phyloP scores from a whole-genome alignment of 2,329 filamentous ascomycete genomes.

The Leptographium flavum region DNA sequence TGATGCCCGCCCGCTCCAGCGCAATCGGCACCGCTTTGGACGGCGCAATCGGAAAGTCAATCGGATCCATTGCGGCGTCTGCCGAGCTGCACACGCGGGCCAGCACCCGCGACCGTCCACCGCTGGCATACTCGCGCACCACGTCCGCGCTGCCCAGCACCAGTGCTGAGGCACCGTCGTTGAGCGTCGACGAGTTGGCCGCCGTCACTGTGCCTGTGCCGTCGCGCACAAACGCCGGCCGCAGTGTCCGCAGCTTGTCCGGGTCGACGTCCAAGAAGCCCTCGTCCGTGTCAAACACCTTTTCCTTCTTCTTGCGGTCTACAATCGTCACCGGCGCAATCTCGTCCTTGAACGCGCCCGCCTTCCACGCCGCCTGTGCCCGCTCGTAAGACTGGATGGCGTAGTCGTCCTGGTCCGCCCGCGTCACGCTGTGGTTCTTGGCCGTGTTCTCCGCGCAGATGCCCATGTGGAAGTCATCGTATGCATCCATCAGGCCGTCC shows the following conservation, averaged over 20 bases:
- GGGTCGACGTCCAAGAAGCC: constrained; percentile 76
- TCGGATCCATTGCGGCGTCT: constrained; percentile 78
- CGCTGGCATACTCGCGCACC: constrained; percentile 63
- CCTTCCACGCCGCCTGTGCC: constrained; percentile 79
- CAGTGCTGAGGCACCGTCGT: constrained; percentile 84
- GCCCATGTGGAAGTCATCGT: constrained; percentile 95
- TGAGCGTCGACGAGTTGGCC: constrained; percentile 85
- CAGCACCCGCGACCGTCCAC: constrained; percentile 54
- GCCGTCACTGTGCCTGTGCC: constrained; percentile 85
- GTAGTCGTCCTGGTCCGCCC: constrained; percentile 83
- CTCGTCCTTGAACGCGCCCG: constrained; percentile 73
- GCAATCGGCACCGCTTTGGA: constrained; percentile 86
- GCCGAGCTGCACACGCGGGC: constrained; percentile 74
- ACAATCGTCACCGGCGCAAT: constrained; percentile 79
- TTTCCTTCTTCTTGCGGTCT: constrained; percentile 58
- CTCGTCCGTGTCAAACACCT: constrained; percentile 68
- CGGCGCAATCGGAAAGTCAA: constrained; percentile 90
- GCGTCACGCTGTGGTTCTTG: constrained; percentile 67
- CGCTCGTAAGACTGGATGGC: constrained; percentile 81
- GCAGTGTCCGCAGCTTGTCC: constrained; percentile 74
- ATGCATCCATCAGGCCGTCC: constrained; percentile 91
- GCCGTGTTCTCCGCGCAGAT: constrained; percentile 91
- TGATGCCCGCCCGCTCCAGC: constrained; percentile 76
- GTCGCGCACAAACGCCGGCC: constrained; percentile 79
- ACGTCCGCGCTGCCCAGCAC: constrained; percentile 72